A percentile compares a stretch with the other conserved stretches of the same genome.
These are phyloP conservation scores for Rhododendron henanense DNA, from an alignment of 148 eudicot species.

Conservation along the genomic window DNA sequence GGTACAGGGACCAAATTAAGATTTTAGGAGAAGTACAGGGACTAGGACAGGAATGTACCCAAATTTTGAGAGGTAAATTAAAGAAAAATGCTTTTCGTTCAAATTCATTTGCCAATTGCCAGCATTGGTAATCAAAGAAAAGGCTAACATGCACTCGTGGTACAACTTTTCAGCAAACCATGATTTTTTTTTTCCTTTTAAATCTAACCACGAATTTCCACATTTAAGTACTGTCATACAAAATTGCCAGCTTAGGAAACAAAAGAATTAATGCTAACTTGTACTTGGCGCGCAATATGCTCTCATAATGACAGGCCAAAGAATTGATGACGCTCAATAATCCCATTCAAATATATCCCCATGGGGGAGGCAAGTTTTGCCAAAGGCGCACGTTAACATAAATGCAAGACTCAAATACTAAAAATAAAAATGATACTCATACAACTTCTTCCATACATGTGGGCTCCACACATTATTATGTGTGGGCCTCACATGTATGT, in stretches of 20 bases:
- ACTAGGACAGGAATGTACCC: not conserved
- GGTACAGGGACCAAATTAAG: no score
- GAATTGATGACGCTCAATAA: not conserved
- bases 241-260: not conserved
- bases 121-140: not conserved
- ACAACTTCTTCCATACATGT: no score
- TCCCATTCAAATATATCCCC: not conserved
- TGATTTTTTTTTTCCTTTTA: not conserved
- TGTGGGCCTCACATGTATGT: no score
- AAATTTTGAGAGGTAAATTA: not conserved
- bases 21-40: not conserved
- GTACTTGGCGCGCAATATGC: not conserved
- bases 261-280: not conserved
- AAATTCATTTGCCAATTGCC: not conserved
- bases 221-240: no score
- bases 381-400: slow-evolving; percentile 4
- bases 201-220: not conserved
- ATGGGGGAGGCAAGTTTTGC: not conserved
- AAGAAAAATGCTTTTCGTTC: not conserved
- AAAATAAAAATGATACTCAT: not conserved
- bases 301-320: not conserved
- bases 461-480: no score
- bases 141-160: not conserved
- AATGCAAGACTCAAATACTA: not conserved
- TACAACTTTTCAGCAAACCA: not conserved